Evolutionary conservation across 2,329 filamentous ascomycete species (phyloP).

Genomic region (Daldinia sp.): DNA sequence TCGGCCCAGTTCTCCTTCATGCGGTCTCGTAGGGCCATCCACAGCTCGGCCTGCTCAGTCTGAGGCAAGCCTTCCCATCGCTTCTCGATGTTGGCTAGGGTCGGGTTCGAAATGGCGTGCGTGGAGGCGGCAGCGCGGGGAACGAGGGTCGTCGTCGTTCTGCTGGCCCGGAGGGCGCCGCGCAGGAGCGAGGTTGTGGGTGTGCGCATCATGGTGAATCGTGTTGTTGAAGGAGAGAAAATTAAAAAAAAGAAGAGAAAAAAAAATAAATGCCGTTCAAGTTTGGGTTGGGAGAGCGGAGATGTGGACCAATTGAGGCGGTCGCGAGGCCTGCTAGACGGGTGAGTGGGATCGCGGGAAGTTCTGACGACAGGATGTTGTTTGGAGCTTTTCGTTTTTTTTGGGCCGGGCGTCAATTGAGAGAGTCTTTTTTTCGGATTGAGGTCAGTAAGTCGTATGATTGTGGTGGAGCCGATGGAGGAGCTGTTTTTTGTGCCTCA

Average conservation of each 20-base stretch:
- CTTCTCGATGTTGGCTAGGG: constrained; percentile 98
- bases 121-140: constrained; percentile 71
- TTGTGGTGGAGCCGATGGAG: constrained; percentile 44
- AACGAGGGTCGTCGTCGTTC: constrained; percentile 56
- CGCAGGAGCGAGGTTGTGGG: constrained; percentile 66
- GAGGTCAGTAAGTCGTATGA: constrained; percentile 46
- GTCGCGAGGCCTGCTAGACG: constrained; percentile 29
- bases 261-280: constrained; percentile 26
- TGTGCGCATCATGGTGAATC: constrained; percentile 65
- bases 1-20: constrained; percentile 99
- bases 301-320: constrained; percentile 33
- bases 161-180: constrained; percentile 57
- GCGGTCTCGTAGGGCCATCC: constrained; percentile 97
- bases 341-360: constrained; percentile 30
- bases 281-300: constrained; percentile 42
- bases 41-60: constrained; percentile 98
- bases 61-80: constrained; percentile 98
- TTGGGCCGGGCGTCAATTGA: constrained; percentile 52
- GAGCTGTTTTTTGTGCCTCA: constrained; percentile 31
- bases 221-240: constrained; percentile 15
- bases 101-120: constrained; percentile 97
- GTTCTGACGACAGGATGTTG: constrained; percentile 23
- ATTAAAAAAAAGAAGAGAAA: constrained; percentile 17
- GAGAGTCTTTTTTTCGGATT: constrained; percentile 49
- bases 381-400: constrained; percentile 31